Conservation (phyloP, 1,284 basidiomycete species). For the Cerioporus squamosus region DNA sequence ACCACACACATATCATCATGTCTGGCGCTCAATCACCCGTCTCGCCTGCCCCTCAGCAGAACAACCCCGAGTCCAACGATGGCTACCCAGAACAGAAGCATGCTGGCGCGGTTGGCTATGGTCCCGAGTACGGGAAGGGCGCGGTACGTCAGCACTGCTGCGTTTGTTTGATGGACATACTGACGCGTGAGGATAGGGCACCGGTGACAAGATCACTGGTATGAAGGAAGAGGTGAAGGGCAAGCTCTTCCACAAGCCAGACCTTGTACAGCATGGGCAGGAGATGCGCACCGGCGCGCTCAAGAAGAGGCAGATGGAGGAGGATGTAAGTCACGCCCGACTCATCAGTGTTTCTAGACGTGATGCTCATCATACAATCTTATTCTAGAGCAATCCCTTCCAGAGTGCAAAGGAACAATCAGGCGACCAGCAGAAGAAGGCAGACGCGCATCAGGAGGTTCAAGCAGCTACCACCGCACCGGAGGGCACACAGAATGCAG, state of each 20-base stretch:
- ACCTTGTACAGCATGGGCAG: constrained; percentile 49
- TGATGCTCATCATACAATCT: neutral
- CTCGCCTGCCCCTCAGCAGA: constrained; percentile 2
- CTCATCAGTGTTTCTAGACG: neutral
- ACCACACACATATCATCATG: constrained; percentile 4
- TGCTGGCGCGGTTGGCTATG: constrained; percentile 46
- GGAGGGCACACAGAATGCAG: constrained; percentile 35
- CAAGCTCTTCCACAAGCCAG: constrained; percentile 51
- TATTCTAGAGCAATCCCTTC: constrained; percentile 10
- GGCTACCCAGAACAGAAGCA: constrained; percentile 43
- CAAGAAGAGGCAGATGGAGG: constrained; percentile 47
- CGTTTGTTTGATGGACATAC: neutral
- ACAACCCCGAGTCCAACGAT: neutral
- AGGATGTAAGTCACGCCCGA: constrained; percentile 21
- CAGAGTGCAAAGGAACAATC: neutral
- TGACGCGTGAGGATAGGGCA: constrained; percentile 36
- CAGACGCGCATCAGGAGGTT: constrained; percentile 25
- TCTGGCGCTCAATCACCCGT: constrained; percentile 10
- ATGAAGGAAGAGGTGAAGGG: constrained; percentile 57
- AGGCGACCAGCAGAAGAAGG: neutral
- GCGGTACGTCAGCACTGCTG: constrained; percentile 29
- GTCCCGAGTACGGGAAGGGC: constrained; percentile 41
- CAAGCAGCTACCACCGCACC: constrained; percentile 36
- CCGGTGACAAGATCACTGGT: constrained; percentile 51
- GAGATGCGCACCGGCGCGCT: constrained; percentile 53